These are phyloP conservation scores for Eruca vesicaria DNA, from an alignment of 441 rosid species.

Conservation along the genomic window DNA sequence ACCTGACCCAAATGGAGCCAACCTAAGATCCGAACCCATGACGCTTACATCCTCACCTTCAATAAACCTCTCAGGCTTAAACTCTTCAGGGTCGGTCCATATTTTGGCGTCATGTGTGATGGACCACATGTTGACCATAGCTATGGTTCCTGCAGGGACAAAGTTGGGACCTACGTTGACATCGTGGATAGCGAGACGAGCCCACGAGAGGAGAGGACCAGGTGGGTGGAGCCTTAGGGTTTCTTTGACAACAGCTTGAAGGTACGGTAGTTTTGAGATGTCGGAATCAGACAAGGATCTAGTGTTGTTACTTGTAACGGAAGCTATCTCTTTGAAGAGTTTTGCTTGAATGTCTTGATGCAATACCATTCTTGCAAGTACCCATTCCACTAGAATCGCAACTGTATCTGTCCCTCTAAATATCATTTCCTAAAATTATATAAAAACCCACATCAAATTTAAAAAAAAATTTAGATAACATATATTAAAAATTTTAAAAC, in stretches of 20 bases:
- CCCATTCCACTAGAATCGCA: constrained; percentile 79
- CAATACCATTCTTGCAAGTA: constrained; percentile 69
- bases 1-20: constrained; percentile 61
- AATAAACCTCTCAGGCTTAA: constrained; percentile 63
- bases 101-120: constrained; percentile 61
- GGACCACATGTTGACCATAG: constrained; percentile 95
- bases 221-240: constrained; percentile 81
- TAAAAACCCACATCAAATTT: background rate
- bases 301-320: constrained; percentile 30
- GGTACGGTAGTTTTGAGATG: constrained; percentile 46
- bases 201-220: constrained; percentile 82
- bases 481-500: background rate
- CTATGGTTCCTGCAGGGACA: constrained; percentile 68
- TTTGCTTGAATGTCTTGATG: constrained; percentile 66
- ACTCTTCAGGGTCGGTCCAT: constrained; percentile 56
- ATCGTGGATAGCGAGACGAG: constrained; percentile 61
- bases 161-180: constrained; percentile 41
- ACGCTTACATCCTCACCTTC: constrained; percentile 46
- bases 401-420: constrained; percentile 88
- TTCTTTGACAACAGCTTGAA: constrained; percentile 72
- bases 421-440: constrained; percentile 62
- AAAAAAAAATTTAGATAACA: background rate
- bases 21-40: constrained; percentile 57
- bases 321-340: constrained; percentile 51
- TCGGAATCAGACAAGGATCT: constrained; percentile 45